Evolutionary conservation across 2,329 filamentous ascomycete genomes (phyloP), one percentile per base, ranked within the genome.

Genomic region (Cladophialophora chaetospira): DNA sequence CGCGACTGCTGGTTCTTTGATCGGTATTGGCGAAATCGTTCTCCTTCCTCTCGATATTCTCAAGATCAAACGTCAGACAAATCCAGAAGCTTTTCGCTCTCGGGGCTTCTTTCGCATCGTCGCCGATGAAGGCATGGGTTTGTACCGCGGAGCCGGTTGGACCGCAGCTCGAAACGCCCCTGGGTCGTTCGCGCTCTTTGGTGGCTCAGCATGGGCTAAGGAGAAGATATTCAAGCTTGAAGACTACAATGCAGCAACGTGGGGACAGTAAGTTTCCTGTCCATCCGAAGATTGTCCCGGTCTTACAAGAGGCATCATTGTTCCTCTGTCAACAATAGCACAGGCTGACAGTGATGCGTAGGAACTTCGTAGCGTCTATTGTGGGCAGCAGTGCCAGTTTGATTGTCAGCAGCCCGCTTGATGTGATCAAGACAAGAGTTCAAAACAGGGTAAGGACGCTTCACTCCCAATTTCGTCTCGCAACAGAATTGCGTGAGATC

Each of bases 61-160:
- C 63, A 99, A 99, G 84, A 99, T 99, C 80, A 99, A 99, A 84
- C 87, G 94, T 69, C 94, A 99, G 80, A 99, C 94, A 66, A 99
- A 99, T 81, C 94, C 94, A 36, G 94, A 97, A 71, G 92, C 94
- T 31, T 99, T 99, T 86, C 86, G 91, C 66, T 93, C 93, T 67
- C 89, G 94, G 69, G 94, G 94, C 61, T 82, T 99, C 58, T 78
- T 97, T 71, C 88, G 83, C 76, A 97, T 99, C 65, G 83, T 99
- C 61, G 83, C 84, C 57, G 94, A 99, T 71, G 94, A 99, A 75
- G 94, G 94, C 31, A 95, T 97, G 69, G 91, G 91, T 47, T 79
- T 99, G 49, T 99, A 99, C 80, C 86, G 94, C 71, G 94, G 94
- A 58, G 96, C 92, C 85, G 90, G 91, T 66, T 51, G 48, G 48